Percentiles rank a stretch among this genome's conserved stretches.
Conservation (phyloP, 2,329 filamentous ascomycete genomes). For the Zelopaecilomyces penicillatus region DNA sequence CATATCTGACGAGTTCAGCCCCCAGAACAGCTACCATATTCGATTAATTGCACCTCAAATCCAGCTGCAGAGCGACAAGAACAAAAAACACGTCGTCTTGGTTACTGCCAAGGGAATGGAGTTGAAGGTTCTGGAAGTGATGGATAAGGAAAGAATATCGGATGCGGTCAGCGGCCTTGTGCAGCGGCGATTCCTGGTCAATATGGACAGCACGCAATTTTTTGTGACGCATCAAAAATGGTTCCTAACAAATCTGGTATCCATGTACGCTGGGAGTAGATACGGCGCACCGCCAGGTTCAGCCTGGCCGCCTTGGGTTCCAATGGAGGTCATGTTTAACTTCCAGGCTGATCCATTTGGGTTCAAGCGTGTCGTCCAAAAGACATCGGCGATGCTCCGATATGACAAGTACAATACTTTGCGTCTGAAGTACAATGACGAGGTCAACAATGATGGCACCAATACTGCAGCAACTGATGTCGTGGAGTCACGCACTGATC, state of each 20-base stretch:
- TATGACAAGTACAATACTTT: slow-evolving; percentile 98
- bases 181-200: slow-evolving; percentile 84
- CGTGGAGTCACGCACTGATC: slow-evolving; percentile 78
- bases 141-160: slow-evolving; percentile 88
- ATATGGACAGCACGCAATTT: slow-evolving; percentile 97
- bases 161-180: slow-evolving; percentile 93
- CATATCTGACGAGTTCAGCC: slow-evolving; percentile 78
- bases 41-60: slow-evolving; percentile 95
- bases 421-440: slow-evolving; percentile 93
- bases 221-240: slow-evolving; percentile 94
- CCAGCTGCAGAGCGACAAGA: slow-evolving; percentile 96
- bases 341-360: slow-evolving; percentile 90
- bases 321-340: slow-evolving; percentile 97
- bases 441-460: slow-evolving; percentile 59
- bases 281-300: slow-evolving; percentile 81
- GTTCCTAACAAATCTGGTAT: slow-evolving; percentile 73
- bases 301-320: slow-evolving; percentile 96
- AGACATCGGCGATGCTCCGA: slow-evolving; percentile 86
- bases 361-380: slow-evolving; percentile 95
- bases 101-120: slow-evolving; percentile 97
- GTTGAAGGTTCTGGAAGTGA: slow-evolving; percentile 92
- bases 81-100: slow-evolving; percentile 92
- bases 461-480: slow-evolving; percentile 43
- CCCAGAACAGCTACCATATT: slow-evolving; percentile 90
- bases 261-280: slow-evolving; percentile 87